phyloP scores from a whole-genome alignment of 2,329 filamentous ascomycete genomes.

The Fusarium sp. region DNA sequence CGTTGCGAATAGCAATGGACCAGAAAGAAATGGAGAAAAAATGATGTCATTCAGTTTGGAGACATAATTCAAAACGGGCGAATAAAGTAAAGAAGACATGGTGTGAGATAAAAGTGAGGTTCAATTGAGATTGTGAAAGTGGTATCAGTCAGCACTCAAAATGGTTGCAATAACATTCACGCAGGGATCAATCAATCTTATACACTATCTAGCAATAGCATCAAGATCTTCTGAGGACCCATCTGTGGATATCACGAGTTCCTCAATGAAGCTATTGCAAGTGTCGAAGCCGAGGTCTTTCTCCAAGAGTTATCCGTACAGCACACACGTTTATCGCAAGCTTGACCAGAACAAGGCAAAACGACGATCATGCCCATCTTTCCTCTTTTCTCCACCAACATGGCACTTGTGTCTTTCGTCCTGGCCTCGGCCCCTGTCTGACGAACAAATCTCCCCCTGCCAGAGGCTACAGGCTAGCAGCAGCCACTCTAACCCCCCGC shows the following conservation, averaged over 20 bases:
- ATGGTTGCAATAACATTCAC: background rate
- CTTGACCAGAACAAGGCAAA: constrained; percentile 25
- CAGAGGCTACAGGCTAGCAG: constrained; percentile 3
- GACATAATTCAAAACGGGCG: constrained; percentile 28
- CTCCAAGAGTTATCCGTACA: too few relatives aligned
- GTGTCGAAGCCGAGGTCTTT: constrained; percentile 20
- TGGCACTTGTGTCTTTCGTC: constrained; percentile 14
- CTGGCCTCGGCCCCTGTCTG: too few relatives aligned
- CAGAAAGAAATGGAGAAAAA: constrained; percentile 39
- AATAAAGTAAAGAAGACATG: constrained; percentile 45
- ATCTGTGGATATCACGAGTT: background rate
- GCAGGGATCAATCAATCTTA: background rate
- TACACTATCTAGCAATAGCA: background rate
- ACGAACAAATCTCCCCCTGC: background rate
- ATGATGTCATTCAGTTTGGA: constrained; percentile 6
- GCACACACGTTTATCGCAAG: constrained; percentile 33
- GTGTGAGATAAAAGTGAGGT: background rate
- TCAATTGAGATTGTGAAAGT: background rate
- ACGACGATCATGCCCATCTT: constrained; percentile 19
- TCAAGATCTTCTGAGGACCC: background rate
- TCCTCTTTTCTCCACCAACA: background rate
- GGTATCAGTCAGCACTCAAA: background rate
- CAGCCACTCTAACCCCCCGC: background rate
- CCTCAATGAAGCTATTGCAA: background rate
- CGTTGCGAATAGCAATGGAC: constrained; percentile 30